phyloP scores from a whole-genome alignment of 2,329 filamentous ascomycete genomes.

The Blastomyces emzantsi region DNA sequence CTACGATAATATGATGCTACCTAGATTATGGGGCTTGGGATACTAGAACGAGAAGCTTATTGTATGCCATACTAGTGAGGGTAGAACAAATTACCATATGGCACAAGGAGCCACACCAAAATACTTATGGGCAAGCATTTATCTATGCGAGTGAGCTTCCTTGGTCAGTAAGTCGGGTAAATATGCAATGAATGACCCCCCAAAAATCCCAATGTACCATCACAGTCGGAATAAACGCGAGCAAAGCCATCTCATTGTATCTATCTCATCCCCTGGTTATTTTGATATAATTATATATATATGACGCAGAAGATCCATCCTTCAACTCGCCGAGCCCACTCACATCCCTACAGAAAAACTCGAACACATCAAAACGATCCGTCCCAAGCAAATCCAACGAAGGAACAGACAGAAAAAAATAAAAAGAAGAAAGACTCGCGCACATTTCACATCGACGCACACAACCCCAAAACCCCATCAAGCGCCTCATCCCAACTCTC shows the following conservation, averaged over 20 bases:
- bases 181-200: no score
- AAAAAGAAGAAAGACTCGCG: not conserved
- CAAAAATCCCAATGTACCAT: no score
- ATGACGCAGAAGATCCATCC: not conserved
- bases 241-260: no score
- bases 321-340: not conserved
- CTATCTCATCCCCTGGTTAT: no score
- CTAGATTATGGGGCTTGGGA: not conserved
- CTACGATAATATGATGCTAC: not conserved
- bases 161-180: no score
- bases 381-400: not conserved
- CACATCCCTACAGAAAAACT: not conserved
- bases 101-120: not conserved
- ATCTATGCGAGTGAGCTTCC: no score
- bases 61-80: not conserved
- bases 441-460: not conserved
- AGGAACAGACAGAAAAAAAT: not conserved
- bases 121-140: no score
- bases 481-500: slow-evolving; percentile 42
- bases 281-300: not conserved
- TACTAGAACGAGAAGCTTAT: not conserved
- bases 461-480: slow-evolving; percentile 26
- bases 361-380: not conserved
- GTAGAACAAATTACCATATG: not conserved
- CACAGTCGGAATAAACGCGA: no score